Percentiles rank a stretch among this genome's conserved stretches.
Evolutionary conservation across 2,329 filamentous ascomycete species (phyloP).

Genomic region (Acephala macrosclerotiorum): DNA sequence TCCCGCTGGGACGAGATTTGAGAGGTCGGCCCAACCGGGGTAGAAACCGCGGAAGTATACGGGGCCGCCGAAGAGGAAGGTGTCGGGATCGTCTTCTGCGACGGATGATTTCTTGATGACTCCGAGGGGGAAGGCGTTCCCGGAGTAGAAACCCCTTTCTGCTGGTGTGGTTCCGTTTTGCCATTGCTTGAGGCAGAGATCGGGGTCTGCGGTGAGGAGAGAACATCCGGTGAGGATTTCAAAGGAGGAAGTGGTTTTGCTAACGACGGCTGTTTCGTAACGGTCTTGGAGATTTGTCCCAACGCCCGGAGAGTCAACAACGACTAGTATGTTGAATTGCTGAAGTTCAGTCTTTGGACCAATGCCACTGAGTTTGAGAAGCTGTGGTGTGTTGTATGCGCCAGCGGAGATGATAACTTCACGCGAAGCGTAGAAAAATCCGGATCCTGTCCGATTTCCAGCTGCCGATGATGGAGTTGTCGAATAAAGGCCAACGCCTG

Average conservation of each 20-base stretch:
- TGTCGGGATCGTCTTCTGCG: conserved; percentile 47
- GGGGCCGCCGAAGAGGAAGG: conserved; percentile 44
- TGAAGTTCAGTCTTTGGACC: conserved; percentile 49
- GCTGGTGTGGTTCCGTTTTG: conserved; percentile 18
- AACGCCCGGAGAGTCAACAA: conserved; percentile 67
- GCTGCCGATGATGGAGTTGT: conserved; percentile 47
- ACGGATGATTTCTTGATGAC: conserved; percentile 43
- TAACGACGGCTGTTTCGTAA: conserved; percentile 57
- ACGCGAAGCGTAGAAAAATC: conserved; percentile 15
- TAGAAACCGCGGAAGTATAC: conserved; percentile 52
- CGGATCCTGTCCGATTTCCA: conserved; percentile 34
- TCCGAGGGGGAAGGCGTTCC: conserved; percentile 59
- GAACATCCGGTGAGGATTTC: conserved; percentile 46
- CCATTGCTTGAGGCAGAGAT: conserved; percentile 45
- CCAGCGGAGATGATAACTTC: conserved; percentile 56
- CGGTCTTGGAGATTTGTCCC: conserved; percentile 64
- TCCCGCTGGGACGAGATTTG: conserved; percentile 43
- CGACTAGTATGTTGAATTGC: conserved; percentile 54
- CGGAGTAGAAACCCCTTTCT: conserved; percentile 38
- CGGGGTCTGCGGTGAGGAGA: conserved; percentile 41
- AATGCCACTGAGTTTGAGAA: conserved; percentile 56
- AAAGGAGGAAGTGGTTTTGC: conserved; percentile 50
- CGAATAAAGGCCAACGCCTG: conserved; percentile 51
- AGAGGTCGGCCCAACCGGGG: conserved; percentile 41
- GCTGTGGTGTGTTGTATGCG: conserved; percentile 53